Evolutionary conservation across 2,329 filamentous ascomycete genomes (phyloP), one percentile per base, ranked within the genome.

Genomic region (Plenodomus tracheiphilus): DNA sequence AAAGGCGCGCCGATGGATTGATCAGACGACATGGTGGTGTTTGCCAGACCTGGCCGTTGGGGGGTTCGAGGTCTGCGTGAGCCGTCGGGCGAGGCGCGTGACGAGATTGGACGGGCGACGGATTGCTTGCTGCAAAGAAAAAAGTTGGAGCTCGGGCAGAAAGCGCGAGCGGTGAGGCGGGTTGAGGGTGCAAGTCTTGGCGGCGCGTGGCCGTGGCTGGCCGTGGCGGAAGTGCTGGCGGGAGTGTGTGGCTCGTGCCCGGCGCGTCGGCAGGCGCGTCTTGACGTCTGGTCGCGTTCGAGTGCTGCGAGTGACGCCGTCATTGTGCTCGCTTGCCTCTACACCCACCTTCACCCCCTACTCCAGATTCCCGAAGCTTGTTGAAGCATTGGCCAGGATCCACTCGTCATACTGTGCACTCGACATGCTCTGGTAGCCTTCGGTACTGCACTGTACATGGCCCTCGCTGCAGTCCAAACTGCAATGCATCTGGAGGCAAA

Each of bases 401-500:
- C 22, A 25, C 10, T 25, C 22, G 10, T 15, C 15, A 15, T 6
- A 32, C 11, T 32, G 28, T 32, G 28, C 28, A 8, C 22, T 39
- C 10, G 34, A 41, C 21, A 66, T 61, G 61, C 48, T 44, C 44
- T 39, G 49, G 43, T 62, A 62, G 53, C 39, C 6, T 32, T 32
- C 28, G 6, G 41, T 47, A 19, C 11, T 35, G 21, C 35, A 30
- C 28, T 32, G 48, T 71, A 55, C 58, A 74, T 74, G 72, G 71
- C 71, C 56, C 58, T 69, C 39, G 46, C 65, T 51, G 65, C 62
- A 54, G 67, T 72, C 53, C 64, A 66, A 35, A 54, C 63, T 46
- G 70, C 66, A 49, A 74, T 74, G 71, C 63, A 66, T 64, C 55
- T 69, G 34, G 71, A 70, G 45, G 61, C 65, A 41, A 59, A 71